Base-by-base conservation (phyloP, 2,329 filamentous ascomycete species). In the Cryphonectria japonica region DNA sequence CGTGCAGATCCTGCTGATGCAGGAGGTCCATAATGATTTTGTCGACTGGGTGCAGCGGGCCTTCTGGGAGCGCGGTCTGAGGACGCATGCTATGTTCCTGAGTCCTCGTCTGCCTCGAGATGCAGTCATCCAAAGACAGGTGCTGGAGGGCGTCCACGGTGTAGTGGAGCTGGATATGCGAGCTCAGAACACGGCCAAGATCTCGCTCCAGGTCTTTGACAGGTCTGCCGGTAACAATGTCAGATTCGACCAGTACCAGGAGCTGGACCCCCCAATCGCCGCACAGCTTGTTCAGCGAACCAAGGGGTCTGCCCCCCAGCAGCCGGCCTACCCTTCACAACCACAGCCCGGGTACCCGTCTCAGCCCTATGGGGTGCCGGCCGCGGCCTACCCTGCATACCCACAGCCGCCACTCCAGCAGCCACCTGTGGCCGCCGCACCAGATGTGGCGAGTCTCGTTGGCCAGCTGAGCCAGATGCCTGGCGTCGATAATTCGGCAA, bases 191-290 rank as follows among this genome's bases (percentile, higher is more conserved):
- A 87, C 87, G 1, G 90, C 90, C 74, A 94, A 91, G 78, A 92
- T 98, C 66, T 89, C 92, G 0, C 83, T 98, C 3, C 93, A 95
- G 76, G 88, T 97, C 7, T 98, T 98, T 77, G 92, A 97, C 80
- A 91, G 94, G 37, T 91, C 89, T 57, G 87, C 85, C 13, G 93
- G 93, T n/a, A 88, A 88, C 76, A 94, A 93, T 74, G 90, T 97
- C 71, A 89, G 90, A 60, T 98, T 93, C 78, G 93, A 97, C 76
- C 92, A 97, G 78, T 98, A 98, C 79, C 88, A 92, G 70, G 91
- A 95, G 75, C 86, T 98, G 2, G 92, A 97, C 50, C 92, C 94
- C 0, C 81, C 84, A 7, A 90, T 94, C 62, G 94, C 93, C 4
- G 93, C 92, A 22, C 93, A 97, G 75, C 88, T 98, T 22, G 92